phyloP scores from a whole-genome alignment of 345 rosid species.

The Moringa oleifera region DNA sequence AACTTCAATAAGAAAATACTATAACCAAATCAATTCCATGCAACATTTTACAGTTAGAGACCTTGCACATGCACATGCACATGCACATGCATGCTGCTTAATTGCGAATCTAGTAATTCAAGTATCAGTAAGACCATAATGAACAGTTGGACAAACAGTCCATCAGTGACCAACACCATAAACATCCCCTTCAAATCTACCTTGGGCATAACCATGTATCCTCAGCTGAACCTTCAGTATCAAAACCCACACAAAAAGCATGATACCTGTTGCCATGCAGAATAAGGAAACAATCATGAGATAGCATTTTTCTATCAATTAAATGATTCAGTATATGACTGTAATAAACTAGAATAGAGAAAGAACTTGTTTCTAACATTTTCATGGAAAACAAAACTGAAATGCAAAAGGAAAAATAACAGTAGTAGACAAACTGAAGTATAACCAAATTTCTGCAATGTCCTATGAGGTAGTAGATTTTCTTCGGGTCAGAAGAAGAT shows the following conservation, averaged over 20 bases:
- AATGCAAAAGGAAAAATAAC: background rate
- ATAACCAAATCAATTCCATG: slow-evolving; percentile 1
- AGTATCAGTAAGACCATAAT: slow-evolving; percentile 4
- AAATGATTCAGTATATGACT: background rate
- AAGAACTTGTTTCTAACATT: too few species aligned
- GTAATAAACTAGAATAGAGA: background rate
- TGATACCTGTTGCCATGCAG: slow-evolving; percentile 68
- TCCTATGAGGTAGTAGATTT: background rate
- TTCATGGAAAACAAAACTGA: background rate
- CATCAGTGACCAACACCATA: slow-evolving; percentile 18
- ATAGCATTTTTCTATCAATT: slow-evolving; percentile 1
- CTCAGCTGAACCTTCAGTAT: slow-evolving; percentile 74
- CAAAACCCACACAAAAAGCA: slow-evolving; percentile 95
- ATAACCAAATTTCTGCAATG: background rate
- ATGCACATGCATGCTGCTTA: background rate
- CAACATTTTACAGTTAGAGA: slow-evolving; percentile 4
- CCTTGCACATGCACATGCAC: background rate
- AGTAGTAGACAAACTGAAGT: background rate
- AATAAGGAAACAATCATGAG: slow-evolving; percentile 18
- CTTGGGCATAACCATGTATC: slow-evolving; percentile 96
- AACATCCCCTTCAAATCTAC: slow-evolving; percentile 36
- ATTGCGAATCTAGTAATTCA: background rate
- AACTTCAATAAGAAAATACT: background rate
- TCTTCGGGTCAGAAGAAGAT: too few species aligned
- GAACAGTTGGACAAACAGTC: slow-evolving; percentile 18